Evolutionary conservation across 2,329 filamentous ascomycete species (phyloP).

Genomic region (Pestalotiopsis sp.): DNA sequence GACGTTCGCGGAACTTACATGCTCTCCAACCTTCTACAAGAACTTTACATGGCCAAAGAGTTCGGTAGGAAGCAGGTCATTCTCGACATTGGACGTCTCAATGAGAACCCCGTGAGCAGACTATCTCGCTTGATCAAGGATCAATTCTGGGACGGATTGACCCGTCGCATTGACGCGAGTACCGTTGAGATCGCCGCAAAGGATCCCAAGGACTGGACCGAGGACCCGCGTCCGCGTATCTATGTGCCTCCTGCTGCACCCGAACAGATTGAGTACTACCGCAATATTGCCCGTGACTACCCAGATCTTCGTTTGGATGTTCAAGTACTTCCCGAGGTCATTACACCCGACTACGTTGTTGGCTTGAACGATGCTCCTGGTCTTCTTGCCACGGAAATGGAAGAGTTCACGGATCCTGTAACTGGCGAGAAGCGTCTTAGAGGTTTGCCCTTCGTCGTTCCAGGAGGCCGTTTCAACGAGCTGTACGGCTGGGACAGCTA

Average conservation of each 20-base stretch:
- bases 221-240: conserved; percentile 84
- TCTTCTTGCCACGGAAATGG: conserved; percentile 86
- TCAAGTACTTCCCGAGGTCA: conserved; percentile 72
- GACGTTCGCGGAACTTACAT: conserved; percentile 96
- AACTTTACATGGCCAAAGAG: conserved; percentile 89
- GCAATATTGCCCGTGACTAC: conserved; percentile 72
- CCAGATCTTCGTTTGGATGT: conserved; percentile 91
- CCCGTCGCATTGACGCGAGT: conserved; percentile 84
- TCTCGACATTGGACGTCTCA: conserved; percentile 86
- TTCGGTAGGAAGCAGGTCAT: conserved; percentile 88
- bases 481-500: conserved; percentile 99
- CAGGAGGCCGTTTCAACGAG: conserved; percentile 96
- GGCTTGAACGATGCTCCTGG: conserved; percentile 88
- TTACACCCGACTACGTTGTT: conserved; percentile 79
- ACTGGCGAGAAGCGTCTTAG: conserved; percentile 72
- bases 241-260: conserved; percentile 86
- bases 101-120: conserved; percentile 92
- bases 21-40: conserved; percentile 94
- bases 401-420: conserved; percentile 67
- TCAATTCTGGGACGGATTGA: conserved; percentile 92
- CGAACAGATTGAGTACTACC: conserved; percentile 90
- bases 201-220: conserved; percentile 96
- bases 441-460: conserved; percentile 94
- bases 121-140: conserved; percentile 84
- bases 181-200: conserved; percentile 83